Conservation (phyloP, 2,329 filamentous ascomycete species). For the Geosmithia flava region DNA sequence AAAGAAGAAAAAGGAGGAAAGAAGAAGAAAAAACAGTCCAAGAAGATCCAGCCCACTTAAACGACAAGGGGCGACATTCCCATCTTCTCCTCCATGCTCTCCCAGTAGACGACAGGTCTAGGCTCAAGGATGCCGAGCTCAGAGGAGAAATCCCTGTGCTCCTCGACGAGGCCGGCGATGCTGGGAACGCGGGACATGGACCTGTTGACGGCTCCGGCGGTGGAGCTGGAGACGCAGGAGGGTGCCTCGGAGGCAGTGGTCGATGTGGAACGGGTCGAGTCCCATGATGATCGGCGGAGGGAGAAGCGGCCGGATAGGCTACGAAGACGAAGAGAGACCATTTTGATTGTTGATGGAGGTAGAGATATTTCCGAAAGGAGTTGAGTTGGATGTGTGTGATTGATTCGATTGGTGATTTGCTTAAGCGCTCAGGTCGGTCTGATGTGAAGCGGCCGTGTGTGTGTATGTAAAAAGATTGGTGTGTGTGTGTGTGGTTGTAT, state of each 20-base stretch:
- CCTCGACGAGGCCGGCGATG: slow-evolving; percentile 44
- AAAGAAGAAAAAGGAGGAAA: not conserved
- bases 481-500: too few relatives aligned
- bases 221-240: slow-evolving; percentile 16
- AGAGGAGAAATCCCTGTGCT: slow-evolving; percentile 36
- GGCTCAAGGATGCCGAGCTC: slow-evolving; percentile 48
- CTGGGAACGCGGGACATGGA: slow-evolving; percentile 46
- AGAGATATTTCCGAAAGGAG: too few relatives aligned
- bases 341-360: not conserved
- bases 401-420: not conserved
- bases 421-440: not conserved
- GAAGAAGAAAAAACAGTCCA: not conserved
- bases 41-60: not conserved
- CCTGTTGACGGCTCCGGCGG: slow-evolving; percentile 42
- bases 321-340: not conserved
- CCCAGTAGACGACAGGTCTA: slow-evolving; percentile 50
- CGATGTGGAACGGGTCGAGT: not conserved
- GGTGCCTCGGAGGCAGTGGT: slow-evolving; percentile 18
- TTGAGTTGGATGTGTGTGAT: not conserved
- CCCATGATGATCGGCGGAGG: slow-evolving; percentile 1
- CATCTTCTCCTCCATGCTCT: slow-evolving; percentile 49
- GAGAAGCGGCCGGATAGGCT: slow-evolving; percentile 1
- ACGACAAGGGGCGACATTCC: slow-evolving; percentile 9
- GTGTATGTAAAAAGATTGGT: not conserved
- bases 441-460: not conserved